These are phyloP conservation scores for Starmerella tilneyi DNA, from an alignment of 805 yeast species.

Conservation along the genomic window DNA sequence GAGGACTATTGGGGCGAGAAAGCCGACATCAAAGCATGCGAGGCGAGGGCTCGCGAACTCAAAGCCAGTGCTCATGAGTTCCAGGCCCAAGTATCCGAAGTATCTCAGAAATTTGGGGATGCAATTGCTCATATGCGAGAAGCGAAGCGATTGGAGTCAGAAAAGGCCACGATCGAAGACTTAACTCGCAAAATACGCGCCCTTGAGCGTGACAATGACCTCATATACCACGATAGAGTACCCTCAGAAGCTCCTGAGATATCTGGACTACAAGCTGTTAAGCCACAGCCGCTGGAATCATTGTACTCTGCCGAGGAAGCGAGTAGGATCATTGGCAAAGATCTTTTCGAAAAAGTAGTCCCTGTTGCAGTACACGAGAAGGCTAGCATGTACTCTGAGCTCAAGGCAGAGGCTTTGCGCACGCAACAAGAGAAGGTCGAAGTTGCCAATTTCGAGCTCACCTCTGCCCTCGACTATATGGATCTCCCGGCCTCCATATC, in stretches of 20 bases:
- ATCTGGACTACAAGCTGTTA: slow-evolving; percentile 58
- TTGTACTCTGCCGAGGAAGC: slow-evolving; percentile 34
- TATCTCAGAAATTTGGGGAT: slow-evolving; percentile 54
- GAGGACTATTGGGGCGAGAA: slow-evolving; percentile 36
- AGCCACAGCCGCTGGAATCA: slow-evolving; percentile 42
- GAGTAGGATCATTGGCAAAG: slow-evolving; percentile 38
- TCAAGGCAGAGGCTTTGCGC: slow-evolving; percentile 67
- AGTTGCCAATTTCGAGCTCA: slow-evolving; percentile 66
- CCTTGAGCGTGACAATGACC: slow-evolving; percentile 75
- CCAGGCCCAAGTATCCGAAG: slow-evolving; percentile 47
- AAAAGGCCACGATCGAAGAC: slow-evolving; percentile 24
- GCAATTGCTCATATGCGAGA: slow-evolving; percentile 56
- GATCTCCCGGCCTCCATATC: slow-evolving; percentile 46
- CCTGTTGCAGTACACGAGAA: slow-evolving; percentile 83
- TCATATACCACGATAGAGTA: slow-evolving; percentile 68
- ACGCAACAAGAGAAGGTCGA: slow-evolving; percentile 63
- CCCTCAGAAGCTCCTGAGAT: slow-evolving; percentile 61
- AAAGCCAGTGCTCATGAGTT: slow-evolving; percentile 51
- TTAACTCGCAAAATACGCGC: slow-evolving; percentile 23
- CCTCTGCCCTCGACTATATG: slow-evolving; percentile 69
- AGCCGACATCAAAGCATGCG: slow-evolving; percentile 44
- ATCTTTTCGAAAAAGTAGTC: slow-evolving; percentile 65
- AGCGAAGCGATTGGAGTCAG: slow-evolving; percentile 32
- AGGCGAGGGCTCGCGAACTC: slow-evolving; percentile 47
- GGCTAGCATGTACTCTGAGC: slow-evolving; percentile 79